Evolutionary conservation across 768 basidiomycete genomes (phyloP).

Genomic region (Phaeotremella skinneri): DNA sequence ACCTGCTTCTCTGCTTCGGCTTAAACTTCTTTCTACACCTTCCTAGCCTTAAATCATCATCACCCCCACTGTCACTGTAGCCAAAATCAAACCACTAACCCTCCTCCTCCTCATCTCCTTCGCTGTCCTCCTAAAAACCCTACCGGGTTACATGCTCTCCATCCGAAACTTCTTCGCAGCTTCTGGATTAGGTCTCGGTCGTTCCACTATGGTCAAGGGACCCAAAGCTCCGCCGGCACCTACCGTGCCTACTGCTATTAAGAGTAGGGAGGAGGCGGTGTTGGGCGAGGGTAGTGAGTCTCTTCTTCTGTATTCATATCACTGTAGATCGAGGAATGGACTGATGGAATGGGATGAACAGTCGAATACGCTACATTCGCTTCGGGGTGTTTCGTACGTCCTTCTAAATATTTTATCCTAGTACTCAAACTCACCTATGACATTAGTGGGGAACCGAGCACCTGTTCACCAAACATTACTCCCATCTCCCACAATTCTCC

Average conservation of each 20-base stretch:
- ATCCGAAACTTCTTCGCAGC: conserved; percentile 30
- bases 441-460: conserved; percentile 51
- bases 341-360: conserved; percentile 4
- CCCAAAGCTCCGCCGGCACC: conserved; percentile 47
- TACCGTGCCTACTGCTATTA: conserved; percentile 50
- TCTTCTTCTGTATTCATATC: neutral
- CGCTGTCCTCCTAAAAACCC: neutral
- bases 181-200: conserved; percentile 20
- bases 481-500: conserved; percentile 46
- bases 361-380: conserved; percentile 52
- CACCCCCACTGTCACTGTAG: neutral
- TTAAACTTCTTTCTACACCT: neutral
- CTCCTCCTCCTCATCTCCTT: conserved; percentile 3
- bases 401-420: neutral
- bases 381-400: conserved; percentile 50
- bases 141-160: conserved; percentile 22
- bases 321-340: neutral
- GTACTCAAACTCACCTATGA: neutral
- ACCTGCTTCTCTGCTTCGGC: no score
- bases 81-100: conserved; percentile 10
- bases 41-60: neutral
- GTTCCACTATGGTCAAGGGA: conserved; percentile 19
- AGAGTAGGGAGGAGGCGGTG: conserved; percentile 29
- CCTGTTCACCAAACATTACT: conserved; percentile 47
- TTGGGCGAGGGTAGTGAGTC: conserved; percentile 44